A percentile compares a stretch with the other conserved stretches of the same genome.
Conservation (phyloP, 345 rosid genomes). For the Trapa incisa region DNA sequence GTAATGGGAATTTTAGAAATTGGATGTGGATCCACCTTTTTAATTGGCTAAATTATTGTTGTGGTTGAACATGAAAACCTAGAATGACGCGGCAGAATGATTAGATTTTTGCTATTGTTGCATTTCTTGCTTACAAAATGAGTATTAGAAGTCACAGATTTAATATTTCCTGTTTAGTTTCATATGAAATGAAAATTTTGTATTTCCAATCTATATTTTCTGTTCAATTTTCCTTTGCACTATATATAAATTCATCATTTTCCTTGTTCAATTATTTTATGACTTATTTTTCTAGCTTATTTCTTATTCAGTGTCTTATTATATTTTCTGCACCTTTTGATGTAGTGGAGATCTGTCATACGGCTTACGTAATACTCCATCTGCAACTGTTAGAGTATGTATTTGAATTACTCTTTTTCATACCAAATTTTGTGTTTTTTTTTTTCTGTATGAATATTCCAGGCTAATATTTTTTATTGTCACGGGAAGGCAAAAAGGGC, state of each 20-base stretch:
- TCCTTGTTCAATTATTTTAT: background rate
- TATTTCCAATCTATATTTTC: background rate
- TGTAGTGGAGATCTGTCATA: conserved; percentile 72
- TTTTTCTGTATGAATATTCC: background rate
- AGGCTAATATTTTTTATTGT: background rate
- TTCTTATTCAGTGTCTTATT: background rate
- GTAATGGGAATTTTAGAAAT: background rate
- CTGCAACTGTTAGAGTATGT: conserved; percentile 54
- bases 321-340: background rate
- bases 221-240: background rate
- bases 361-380: conserved; percentile 80
- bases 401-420: background rate
- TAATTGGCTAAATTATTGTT: no score
- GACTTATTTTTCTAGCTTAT: background rate
- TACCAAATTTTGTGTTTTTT: background rate
- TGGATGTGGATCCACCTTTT: background rate
- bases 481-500: background rate
- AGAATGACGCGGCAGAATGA: no score
- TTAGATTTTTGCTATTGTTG: no score
- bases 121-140: no score
- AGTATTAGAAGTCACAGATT: background rate
- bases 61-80: no score
- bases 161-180: background rate
- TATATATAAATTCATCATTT: background rate
- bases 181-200: background rate